A percentile compares a stretch with the other conserved stretches of the same genome.
Conservation (phyloP, 2,329 filamentous ascomycete genomes). For the Lecanosticta acicola region DNA sequence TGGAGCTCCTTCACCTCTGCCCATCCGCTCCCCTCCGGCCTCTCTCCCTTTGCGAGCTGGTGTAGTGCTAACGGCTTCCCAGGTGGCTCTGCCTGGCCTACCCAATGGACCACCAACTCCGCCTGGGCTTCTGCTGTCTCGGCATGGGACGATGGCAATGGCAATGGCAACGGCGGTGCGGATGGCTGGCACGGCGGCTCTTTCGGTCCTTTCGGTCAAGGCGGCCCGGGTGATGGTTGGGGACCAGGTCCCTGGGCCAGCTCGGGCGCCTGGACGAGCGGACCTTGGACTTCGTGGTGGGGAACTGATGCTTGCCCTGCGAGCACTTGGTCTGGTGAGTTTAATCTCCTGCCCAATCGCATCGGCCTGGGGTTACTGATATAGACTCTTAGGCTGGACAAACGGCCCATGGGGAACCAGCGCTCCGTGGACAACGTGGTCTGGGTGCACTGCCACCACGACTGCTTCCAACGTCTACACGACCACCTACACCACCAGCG, state of each 20-base stretch:
- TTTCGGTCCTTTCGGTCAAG: conserved; percentile 26
- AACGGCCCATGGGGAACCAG: conserved; percentile 27
- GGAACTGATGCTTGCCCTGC: conserved; percentile 30
- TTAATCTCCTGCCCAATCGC: background rate
- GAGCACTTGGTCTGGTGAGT: conserved; percentile 30
- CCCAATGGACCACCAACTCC: conserved; percentile 18
- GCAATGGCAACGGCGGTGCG: conserved; percentile 6
- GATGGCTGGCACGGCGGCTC: conserved; percentile 11
- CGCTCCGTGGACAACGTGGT: conserved; percentile 35
- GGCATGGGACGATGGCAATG: conserved; percentile 10
- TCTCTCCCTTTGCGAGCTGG: conserved; percentile 17
- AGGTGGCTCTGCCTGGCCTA: conserved; percentile 18
- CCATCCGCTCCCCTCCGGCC: conserved; percentile 23
- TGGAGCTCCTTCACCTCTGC: conserved; percentile 29
- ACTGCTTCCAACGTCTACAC: conserved; percentile 29
- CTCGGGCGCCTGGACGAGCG: conserved; percentile 28
- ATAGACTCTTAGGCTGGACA: conserved; percentile 28
- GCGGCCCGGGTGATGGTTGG: conserved; percentile 25
- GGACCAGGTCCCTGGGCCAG: conserved; percentile 28
- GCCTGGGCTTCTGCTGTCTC: conserved; percentile 18
- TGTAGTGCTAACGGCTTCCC: conserved; percentile 16
- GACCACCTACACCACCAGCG: conserved; percentile 23
- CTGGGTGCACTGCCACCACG: conserved; percentile 30
- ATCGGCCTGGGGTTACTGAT: background rate
- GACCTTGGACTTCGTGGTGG: conserved; percentile 35